Conservation (phyloP, 2,329 filamentous ascomycete species). For the Zymoseptoria tritici region DNA sequence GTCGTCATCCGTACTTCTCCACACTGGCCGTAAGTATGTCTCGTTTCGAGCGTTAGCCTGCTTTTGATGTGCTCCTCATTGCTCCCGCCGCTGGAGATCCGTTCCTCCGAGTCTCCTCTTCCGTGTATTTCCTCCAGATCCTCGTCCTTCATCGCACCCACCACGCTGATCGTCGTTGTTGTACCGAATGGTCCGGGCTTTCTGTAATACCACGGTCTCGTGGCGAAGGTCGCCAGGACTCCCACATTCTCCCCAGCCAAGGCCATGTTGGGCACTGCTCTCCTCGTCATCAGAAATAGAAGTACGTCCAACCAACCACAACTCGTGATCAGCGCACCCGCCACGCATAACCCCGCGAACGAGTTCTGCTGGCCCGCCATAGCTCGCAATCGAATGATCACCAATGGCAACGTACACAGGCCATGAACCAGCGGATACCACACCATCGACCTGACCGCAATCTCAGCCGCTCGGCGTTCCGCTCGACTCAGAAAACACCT, state of each 20-base stretch:
- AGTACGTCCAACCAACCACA: slow-evolving; percentile 52
- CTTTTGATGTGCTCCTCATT: background rate
- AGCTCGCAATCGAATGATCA: slow-evolving; percentile 53
- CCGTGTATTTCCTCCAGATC: background rate
- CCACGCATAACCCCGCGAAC: slow-evolving; percentile 40
- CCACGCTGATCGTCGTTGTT: slow-evolving; percentile 17
- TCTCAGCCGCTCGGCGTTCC: slow-evolving; percentile 28
- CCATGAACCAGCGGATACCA: slow-evolving; percentile 62
- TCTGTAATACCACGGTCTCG: background rate
- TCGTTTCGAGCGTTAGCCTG: background rate
- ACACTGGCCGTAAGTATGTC: background rate
- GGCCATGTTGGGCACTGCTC: slow-evolving; percentile 42
- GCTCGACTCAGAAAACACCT: slow-evolving; percentile 28
- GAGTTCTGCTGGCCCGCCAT: slow-evolving; percentile 44
- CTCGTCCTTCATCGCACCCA: background rate
- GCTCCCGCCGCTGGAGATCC: background rate
- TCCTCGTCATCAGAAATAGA: slow-evolving; percentile 49
- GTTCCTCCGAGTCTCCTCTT: background rate
- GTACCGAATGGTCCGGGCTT: slow-evolving; percentile 19
- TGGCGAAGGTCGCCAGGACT: slow-evolving; percentile 19
- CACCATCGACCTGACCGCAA: slow-evolving; percentile 49
- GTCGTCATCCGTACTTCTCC: background rate
- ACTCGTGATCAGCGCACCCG: slow-evolving; percentile 49
- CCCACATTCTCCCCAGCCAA: slow-evolving; percentile 22
- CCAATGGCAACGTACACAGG: slow-evolving; percentile 58